Evolutionary conservation across 805 yeast genomes (phyloP).

Genomic region (Nakazawaea molendinolei): DNA sequence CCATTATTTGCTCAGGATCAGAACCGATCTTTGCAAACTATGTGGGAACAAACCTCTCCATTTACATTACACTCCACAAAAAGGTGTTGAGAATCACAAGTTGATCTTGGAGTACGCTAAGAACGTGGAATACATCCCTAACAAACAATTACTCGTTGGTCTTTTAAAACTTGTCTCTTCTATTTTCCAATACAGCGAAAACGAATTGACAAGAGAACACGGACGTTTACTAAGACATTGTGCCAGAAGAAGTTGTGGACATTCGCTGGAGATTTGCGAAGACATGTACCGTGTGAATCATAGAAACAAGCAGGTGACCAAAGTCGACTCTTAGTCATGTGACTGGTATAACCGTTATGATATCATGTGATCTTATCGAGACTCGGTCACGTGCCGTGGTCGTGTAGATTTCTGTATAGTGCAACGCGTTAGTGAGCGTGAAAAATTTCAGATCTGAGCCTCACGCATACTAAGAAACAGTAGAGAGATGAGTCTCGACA

Average conservation of each 20-base stretch:
- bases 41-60: conserved; percentile 26
- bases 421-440: too few species aligned
- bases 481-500: too few species aligned
- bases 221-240: conserved; percentile 48
- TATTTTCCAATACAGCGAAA: conserved; percentile 35
- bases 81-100: conserved; percentile 33
- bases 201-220: conserved; percentile 54
- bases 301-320: too few species aligned
- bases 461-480: too few species aligned
- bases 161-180: conserved; percentile 39
- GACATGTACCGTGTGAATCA: conserved; percentile 38
- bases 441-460: too few species aligned
- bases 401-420: too few species aligned
- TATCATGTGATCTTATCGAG: too few species aligned
- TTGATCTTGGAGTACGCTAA: conserved; percentile 34
- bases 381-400: too few species aligned
- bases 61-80: conserved; percentile 25
- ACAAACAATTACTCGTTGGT: conserved; percentile 49
- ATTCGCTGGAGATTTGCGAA: conserved; percentile 36
- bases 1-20: conserved; percentile 41
- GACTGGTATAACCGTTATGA: too few species aligned
- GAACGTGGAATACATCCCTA: conserved; percentile 30
- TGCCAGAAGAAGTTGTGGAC: conserved; percentile 47
- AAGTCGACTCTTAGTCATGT: too few species aligned
- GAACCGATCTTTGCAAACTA: conserved; percentile 31